A percentile compares a stretch with the other conserved stretches of the same genome.
phyloP scores from a whole-genome alignment of 768 basidiomycete species.

The Dentipellis fragilis region DNA sequence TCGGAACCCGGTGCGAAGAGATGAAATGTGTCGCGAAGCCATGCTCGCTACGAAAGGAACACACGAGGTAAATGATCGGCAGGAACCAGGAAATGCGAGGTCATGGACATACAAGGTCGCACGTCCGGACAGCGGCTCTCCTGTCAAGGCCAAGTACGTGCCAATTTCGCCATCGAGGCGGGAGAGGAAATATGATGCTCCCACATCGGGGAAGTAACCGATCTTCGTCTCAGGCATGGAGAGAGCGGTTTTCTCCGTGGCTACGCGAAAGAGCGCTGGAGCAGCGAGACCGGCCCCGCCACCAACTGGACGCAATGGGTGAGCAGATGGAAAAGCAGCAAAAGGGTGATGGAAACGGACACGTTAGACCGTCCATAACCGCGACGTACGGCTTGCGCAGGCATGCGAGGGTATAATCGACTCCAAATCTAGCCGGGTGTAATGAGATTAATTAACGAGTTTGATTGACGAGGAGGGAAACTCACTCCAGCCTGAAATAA shows the following conservation, averaged over 20 bases:
- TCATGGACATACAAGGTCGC: conserved; percentile 69
- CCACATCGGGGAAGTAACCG: conserved; percentile 88
- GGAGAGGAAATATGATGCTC: conserved; percentile 82
- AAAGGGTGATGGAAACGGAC: conserved; percentile 34
- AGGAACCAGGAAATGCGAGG: not conserved
- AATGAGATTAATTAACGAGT: not conserved
- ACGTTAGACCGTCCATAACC: conserved; percentile 84
- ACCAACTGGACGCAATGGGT: conserved; percentile 53
- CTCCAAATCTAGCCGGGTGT: conserved; percentile 51
- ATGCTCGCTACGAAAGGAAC: conserved; percentile 48
- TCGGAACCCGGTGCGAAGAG: conserved; percentile 63
- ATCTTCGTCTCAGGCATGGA: conserved; percentile 98
- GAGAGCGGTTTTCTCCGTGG: conserved; percentile 85
- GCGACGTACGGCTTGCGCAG: conserved; percentile 84
- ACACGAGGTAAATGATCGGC: not conserved
- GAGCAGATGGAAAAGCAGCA: conserved; percentile 5
- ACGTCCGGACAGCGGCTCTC: conserved; percentile 60
- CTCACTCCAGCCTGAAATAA: conserved; percentile 87
- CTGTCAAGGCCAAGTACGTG: conserved; percentile 88
- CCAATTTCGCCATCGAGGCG: conserved; percentile 87
- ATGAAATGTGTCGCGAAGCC: conserved; percentile 94
- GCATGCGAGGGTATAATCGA: conserved; percentile 63
- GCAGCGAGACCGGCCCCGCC: conserved; percentile 87
- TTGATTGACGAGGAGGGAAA: conserved; percentile 7
- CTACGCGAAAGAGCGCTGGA: conserved; percentile 82